Conservation (phyloP, 345 rosid genomes). For the Brassica cretica region DNA sequence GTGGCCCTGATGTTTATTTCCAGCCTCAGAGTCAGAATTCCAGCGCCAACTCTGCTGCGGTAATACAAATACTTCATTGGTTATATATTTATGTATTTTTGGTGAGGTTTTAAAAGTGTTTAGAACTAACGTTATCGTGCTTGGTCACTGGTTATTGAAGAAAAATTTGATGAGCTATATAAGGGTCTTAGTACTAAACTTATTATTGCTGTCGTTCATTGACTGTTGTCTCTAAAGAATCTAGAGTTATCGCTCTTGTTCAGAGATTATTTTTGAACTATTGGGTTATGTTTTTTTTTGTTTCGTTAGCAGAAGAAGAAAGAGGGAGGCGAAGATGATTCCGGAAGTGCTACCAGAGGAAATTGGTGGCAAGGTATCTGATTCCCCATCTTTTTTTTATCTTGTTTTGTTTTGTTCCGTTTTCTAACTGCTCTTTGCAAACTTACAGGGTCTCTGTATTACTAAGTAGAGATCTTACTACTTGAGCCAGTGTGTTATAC, state of each 20-base stretch:
- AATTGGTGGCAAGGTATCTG: slow-evolving; percentile 95
- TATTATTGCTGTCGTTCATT: neutral
- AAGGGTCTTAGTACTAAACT: neutral
- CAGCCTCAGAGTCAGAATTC: slow-evolving; percentile 51
- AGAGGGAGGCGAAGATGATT: slow-evolving; percentile 75
- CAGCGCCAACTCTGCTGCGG: slow-evolving; percentile 48
- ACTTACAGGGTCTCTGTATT: slow-evolving; percentile 39
- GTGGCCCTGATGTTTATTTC: slow-evolving; percentile 69
- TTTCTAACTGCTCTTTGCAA: slow-evolving; percentile 13
- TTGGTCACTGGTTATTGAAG: neutral
- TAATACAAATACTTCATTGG: neutral
- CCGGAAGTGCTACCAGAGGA: slow-evolving; percentile 81
- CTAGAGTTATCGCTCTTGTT: neutral
- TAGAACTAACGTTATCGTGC: neutral
- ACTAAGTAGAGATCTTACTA: slow-evolving; percentile 32
- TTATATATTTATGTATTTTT: neutral
- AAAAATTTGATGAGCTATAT: neutral
- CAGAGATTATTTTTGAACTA: neutral
- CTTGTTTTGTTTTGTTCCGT: slow-evolving; percentile 5
- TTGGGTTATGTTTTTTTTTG: neutral
- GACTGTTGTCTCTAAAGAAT: neutral
- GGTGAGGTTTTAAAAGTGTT: neutral
- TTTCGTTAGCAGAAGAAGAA: slow-evolving; percentile 49
- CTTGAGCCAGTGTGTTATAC: slow-evolving; percentile 8
- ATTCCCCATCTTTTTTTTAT: neutral